A percentile compares a stretch with the other conserved stretches of the same genome.
phyloP scores from a whole-genome alignment of 2,329 filamentous ascomycete genomes.

The Colletotrichum shisoi region DNA sequence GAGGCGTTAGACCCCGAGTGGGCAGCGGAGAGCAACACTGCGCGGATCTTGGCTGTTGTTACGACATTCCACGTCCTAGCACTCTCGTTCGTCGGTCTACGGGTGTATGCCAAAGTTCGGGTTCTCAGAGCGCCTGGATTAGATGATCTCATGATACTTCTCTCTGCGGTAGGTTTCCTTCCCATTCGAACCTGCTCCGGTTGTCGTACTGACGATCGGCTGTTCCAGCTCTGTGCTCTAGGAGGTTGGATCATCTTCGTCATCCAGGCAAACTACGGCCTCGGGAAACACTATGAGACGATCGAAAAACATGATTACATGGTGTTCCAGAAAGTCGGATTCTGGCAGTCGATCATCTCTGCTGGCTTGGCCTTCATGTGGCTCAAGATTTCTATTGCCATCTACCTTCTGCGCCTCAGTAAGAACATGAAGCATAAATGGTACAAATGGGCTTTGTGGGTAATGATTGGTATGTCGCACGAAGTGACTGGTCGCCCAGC shows the following conservation, averaged over 20 bases:
- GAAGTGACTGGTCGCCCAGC: background rate
- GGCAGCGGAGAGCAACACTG: slow-evolving; percentile 43
- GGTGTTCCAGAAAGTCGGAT: slow-evolving; percentile 50
- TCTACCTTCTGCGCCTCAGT: slow-evolving; percentile 39
- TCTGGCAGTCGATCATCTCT: slow-evolving; percentile 6
- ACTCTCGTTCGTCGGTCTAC: background rate
- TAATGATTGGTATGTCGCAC: slow-evolving; percentile 36
- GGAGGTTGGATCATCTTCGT: slow-evolving; percentile 50
- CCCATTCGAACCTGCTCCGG: background rate
- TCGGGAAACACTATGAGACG: slow-evolving; percentile 55
- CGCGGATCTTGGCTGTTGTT: slow-evolving; percentile 40
- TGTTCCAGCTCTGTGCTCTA: slow-evolving; percentile 43
- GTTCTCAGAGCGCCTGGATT: slow-evolving; percentile 7
- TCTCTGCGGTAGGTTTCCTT: slow-evolving; percentile 37
- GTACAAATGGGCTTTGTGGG: slow-evolving; percentile 44
- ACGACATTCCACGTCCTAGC: slow-evolving; percentile 24
- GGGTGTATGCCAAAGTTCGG: slow-evolving; percentile 16
- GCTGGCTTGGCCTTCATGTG: background rate
- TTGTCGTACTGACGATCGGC: background rate
- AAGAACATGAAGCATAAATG: slow-evolving; percentile 38
- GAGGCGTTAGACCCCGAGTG: slow-evolving; percentile 33
- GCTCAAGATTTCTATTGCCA: slow-evolving; percentile 17
- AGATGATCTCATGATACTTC: slow-evolving; percentile 42
- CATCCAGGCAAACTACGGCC: slow-evolving; percentile 53
- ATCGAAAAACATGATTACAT: slow-evolving; percentile 47